A percentile compares a stretch with the other conserved stretches of the same genome.
These are phyloP conservation scores for Cucumis melo DNA, from an alignment of 306 rosid genomes.

Conservation along the genomic window DNA sequence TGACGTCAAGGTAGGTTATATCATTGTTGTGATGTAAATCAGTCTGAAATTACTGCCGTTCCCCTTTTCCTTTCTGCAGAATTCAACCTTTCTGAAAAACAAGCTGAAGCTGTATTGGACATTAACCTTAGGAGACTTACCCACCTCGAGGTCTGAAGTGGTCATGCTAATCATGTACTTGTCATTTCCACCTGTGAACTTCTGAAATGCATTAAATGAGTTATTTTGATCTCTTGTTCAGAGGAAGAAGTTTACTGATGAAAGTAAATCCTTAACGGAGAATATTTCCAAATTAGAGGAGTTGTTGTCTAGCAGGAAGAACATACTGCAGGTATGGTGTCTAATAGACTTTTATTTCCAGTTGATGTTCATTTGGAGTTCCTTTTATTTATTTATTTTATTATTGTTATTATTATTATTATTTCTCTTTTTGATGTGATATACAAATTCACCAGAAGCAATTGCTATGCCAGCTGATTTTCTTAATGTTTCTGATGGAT, in stretches of 20 bases:
- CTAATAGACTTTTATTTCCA: background rate
- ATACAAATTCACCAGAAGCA: background rate
- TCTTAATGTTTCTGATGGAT: background rate
- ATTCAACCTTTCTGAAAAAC: conserved; percentile 73
- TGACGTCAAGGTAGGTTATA: background rate
- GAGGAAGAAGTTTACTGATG: conserved; percentile 63
- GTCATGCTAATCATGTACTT: conserved; percentile 1
- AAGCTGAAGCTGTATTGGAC: conserved; percentile 94
- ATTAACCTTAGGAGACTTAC: conserved; percentile 72
- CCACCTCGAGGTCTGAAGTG: conserved; percentile 59
- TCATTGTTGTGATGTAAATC: background rate
- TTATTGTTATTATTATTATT: no score
- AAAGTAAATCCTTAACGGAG: conserved; percentile 53
- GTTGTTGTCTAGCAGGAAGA: conserved; percentile 64
- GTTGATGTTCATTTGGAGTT: background rate
- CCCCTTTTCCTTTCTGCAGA: conserved; percentile 26
- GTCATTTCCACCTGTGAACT: background rate
- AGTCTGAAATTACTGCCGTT: background rate
- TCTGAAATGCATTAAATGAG: background rate
- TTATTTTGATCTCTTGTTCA: conserved; percentile 20
- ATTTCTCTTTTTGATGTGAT: background rate
- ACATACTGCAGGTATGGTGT: conserved; percentile 59
- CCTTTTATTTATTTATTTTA: background rate
- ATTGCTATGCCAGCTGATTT: background rate
- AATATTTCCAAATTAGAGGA: conserved; percentile 75